Conservation (phyloP, 805 yeast genomes). For the Saccharomycopsis guyanensis region DNA sequence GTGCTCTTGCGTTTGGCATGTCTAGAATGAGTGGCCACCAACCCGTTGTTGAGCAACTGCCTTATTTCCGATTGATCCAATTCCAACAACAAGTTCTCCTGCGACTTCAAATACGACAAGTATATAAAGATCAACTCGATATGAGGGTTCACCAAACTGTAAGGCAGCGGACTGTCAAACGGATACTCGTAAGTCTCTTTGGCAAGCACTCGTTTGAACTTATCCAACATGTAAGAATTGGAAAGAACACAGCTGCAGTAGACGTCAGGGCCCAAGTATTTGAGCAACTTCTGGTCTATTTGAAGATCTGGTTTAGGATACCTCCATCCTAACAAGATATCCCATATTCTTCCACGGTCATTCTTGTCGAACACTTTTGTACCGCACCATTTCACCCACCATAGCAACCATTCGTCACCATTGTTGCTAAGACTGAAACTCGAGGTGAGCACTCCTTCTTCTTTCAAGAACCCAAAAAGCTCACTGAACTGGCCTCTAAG, state of each 20-base stretch:
- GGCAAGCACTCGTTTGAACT: constrained; percentile 1
- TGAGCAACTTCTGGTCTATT: constrained; percentile 8
- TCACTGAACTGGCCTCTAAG: constrained; percentile 65
- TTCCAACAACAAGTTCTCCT: constrained; percentile 71
- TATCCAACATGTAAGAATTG: not conserved
- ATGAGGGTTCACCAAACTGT: constrained; percentile 64
- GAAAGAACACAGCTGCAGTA: not conserved
- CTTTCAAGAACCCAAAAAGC: constrained; percentile 63
- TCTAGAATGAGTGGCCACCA: constrained; percentile 4
- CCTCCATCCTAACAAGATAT: constrained; percentile 73
- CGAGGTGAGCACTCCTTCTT: constrained; percentile 66
- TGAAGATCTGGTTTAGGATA: constrained; percentile 21
- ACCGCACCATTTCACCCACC: constrained; percentile 94
- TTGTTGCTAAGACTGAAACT: constrained; percentile 32
- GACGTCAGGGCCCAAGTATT: constrained; percentile 9
- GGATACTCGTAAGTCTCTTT: constrained; percentile 19
- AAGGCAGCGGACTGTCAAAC: constrained; percentile 33
- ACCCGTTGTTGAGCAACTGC: constrained; percentile 48
- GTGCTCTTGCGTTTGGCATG: constrained; percentile 7
- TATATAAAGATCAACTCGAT: constrained; percentile 68
- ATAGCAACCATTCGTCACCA: constrained; percentile 83
- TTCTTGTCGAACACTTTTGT: constrained; percentile 73
- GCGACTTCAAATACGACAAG: constrained; percentile 71
- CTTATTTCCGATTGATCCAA: constrained; percentile 86
- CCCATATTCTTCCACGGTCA: constrained; percentile 90